These are phyloP conservation scores for Eremomyces bilateralis DNA, from an alignment of 495 filamentous ascomycete species.

Conservation along the genomic window DNA sequence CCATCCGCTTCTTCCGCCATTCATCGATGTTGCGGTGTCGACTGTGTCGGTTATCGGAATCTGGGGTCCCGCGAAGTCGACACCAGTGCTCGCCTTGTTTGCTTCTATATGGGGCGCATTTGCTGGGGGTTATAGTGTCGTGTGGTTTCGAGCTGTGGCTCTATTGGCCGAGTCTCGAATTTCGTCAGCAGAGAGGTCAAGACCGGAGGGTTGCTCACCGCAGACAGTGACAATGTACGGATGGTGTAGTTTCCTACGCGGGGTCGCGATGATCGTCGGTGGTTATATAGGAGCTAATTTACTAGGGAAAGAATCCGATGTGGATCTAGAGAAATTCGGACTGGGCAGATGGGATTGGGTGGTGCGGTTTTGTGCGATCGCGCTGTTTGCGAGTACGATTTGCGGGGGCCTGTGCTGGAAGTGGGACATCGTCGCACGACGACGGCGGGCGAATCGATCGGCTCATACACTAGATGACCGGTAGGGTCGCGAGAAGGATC, in stretches of 20 bases:
- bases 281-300: constrained; percentile 10
- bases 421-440: too few species aligned
- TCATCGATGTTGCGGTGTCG: constrained; percentile 5
- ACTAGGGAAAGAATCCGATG: constrained; percentile 5
- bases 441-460: too few species aligned
- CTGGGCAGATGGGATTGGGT: constrained; percentile 9
- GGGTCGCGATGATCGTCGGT: constrained; percentile 8
- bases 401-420: background rate
- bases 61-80: constrained; percentile 9
- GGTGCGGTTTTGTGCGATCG: constrained; percentile 5
- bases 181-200: background rate
- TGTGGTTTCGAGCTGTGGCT: constrained; percentile 6
- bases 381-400: constrained; percentile 2
- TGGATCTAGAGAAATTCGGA: constrained; percentile 5
- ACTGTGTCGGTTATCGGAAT: constrained; percentile 7
- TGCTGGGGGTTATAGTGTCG: constrained; percentile 9
- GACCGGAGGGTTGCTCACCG: background rate
- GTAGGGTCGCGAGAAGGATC: too few species aligned
- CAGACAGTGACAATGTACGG: constrained; percentile 7
- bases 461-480: too few species aligned
- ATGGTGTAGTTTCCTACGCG: constrained; percentile 9
- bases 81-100: constrained; percentile 5
- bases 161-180: background rate
- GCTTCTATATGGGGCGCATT: constrained; percentile 7
- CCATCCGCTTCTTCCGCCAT: constrained; percentile 6